Base-by-base conservation (phyloP, 768 basidiomycete species). In the Psilocybe cyanescens region DNA sequence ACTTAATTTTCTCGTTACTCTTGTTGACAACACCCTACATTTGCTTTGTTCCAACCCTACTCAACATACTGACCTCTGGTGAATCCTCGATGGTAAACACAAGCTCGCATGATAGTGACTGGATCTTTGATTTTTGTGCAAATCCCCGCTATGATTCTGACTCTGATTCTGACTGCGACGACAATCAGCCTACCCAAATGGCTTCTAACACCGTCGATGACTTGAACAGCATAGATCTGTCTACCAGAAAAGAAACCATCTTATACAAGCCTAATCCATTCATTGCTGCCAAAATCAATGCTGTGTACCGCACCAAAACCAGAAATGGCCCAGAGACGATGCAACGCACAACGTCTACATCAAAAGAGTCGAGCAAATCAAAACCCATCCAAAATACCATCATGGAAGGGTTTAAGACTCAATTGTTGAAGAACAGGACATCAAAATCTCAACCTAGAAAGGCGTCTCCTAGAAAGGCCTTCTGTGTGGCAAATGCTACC, bases 251-350 rank as follows among this genome's bases (percentile, higher is more conserved):
- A 55, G 91, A 92, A 56, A 71, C 78, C 33, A 90, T 87, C 1
- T 70, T 76, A 5, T 92, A 86, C 76, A 89, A 85, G 53, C 84
- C 90, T 0, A 93, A 92, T 68, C 92, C 92, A 0, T 94, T 91
- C 82, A 85, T 83, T 58, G 91, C 94, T 58, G 91, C 92, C 3
- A 89, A 86, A 67, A 86, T 90, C 31, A 94, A 94, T 64, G 92
- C 91, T 46, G 83, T 83, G 0, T 78, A 79, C 35, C 83, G 90
- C 11, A 55, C 71, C 37, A 53, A 60, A 29, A 29, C 55, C 30
- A 53, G 59, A 7, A 48, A 37, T 9, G 14, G 54, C 30, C 45
- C 30, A 44, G 8, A 44, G 29, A 14, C 62, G 8, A 11, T 44
- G 41, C 41, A 12, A 2, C 41, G 14, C 3, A 16, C 49, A 9